These are phyloP conservation scores for Parietichytrium sp. DNA, from an alignment of 108 stramenopile genomes.

Conservation along the genomic window DNA sequence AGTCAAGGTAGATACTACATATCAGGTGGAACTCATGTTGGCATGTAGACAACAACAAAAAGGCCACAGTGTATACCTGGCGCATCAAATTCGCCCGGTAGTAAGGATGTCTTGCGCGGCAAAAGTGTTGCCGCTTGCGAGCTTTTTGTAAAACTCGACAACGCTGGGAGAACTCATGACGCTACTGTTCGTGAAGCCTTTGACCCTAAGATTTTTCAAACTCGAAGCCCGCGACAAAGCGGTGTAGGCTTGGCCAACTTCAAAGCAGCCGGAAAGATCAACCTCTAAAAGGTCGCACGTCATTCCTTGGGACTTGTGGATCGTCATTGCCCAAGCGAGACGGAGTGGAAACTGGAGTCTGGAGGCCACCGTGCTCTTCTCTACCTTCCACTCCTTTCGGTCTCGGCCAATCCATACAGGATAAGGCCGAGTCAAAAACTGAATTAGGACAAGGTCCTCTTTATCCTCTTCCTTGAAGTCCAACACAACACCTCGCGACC, in stretches of 20 bases:
- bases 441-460: not conserved
- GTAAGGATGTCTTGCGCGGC: too few relatives aligned
- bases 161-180: conserved; percentile 65
- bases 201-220: conserved; percentile 55
- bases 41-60: too few relatives aligned
- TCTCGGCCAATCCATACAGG: too few relatives aligned
- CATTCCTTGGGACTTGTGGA: conserved; percentile 84
- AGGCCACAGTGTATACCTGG: too few relatives aligned
- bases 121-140: not conserved
- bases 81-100: too few relatives aligned
- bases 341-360: conserved; percentile 59
- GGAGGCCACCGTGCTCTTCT: not conserved
- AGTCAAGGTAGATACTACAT: too few relatives aligned
- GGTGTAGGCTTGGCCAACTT: conserved; percentile 78
- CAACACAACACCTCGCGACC: conserved; percentile 68
- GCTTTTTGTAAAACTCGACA: conserved; percentile 69
- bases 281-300: conserved; percentile 66
- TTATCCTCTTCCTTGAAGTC: conserved; percentile 51
- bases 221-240: conserved; percentile 70
- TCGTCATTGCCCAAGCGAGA: conserved; percentile 73
- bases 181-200: conserved; percentile 37
- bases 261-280: conserved; percentile 67
- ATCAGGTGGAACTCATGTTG: too few relatives aligned
- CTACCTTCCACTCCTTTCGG: not conserved
- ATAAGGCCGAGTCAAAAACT: too few relatives aligned